A percentile compares a stretch with the other conserved stretches of the same genome.
These are phyloP conservation scores for Daucus carota DNA, from an alignment of 129 eudicot species.

Conservation along the genomic window DH1_v3.0 NC_030387.2:20219501-20220000, in stretches of 20 bases:
- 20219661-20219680: background rate
- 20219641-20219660: too few relatives aligned
- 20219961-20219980: too few relatives aligned
- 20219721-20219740: conserved; percentile 88
- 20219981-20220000: too few relatives aligned
- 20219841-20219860: background rate
- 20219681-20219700: conserved; percentile 72
- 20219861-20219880: background rate
- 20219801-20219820: conserved; percentile 92
- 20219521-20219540: background rate
- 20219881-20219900: background rate
- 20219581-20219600: background rate
- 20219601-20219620: background rate
- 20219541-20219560: background rate
- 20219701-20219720: conserved; percentile 89
- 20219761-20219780: conserved; percentile 87
- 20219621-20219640: too few relatives aligned
- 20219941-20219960: too few relatives aligned
- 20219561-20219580: background rate
- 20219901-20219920: too few relatives aligned
- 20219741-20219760: conserved; percentile 82
- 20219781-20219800: conserved; percentile 85
- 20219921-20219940: too few relatives aligned
- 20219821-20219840: background rate
- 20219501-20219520: background rate